Percentiles rank a stretch among this genome's conserved stretches.
phyloP scores from a whole-genome alignment of 176 grass and related monocot genomes.

The Oryza rufipogon region DNA sequence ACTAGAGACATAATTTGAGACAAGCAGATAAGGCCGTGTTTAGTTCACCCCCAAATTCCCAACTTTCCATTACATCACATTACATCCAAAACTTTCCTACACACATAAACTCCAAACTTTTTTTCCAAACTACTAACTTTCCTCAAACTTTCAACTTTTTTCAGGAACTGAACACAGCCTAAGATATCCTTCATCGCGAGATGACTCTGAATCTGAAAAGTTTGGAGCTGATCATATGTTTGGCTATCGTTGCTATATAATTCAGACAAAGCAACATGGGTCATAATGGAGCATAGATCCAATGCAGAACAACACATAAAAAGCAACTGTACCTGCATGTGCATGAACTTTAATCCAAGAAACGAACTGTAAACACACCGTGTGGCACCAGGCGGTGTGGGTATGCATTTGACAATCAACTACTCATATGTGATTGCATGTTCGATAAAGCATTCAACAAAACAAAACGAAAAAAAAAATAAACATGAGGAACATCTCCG shows the following conservation, averaged over 20 bases:
- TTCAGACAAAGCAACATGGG: neutral
- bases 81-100: no score
- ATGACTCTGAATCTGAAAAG: slow-evolving; percentile 2
- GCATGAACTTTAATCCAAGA: neutral
- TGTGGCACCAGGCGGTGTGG: neutral
- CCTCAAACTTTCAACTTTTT: no score
- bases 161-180: no score
- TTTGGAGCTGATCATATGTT: slow-evolving; percentile 1
- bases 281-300: neutral
- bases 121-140: no score
- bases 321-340: slow-evolving; percentile 6
- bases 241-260: neutral
- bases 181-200: neutral
- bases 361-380: neutral
- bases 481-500: neutral
- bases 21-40: neutral
- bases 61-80: no score
- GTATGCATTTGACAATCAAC: slow-evolving; percentile 18
- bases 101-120: no score
- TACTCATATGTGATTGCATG: neutral
- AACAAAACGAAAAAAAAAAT: neutral
- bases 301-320: neutral
- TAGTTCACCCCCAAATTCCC: no score
- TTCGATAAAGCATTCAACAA: neutral
- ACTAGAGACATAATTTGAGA: neutral